These are phyloP conservation scores for Microbotryum silenes-acaulis DNA, from an alignment of 1,284 basidiomycete genomes.

Conservation along the genomic window DNA sequence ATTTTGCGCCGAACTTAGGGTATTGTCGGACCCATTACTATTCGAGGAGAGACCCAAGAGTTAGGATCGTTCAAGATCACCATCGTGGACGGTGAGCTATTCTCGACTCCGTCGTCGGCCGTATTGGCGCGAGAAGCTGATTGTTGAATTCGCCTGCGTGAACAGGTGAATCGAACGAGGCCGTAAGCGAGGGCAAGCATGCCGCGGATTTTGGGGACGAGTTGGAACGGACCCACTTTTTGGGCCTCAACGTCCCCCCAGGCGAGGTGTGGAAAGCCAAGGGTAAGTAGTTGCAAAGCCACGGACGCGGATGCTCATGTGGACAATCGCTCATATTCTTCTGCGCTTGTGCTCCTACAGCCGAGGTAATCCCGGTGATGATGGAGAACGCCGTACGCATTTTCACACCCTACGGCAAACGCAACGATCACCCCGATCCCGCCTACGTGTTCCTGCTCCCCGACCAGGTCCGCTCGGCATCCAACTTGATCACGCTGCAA, in stretches of 20 bases:
- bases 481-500: conserved; percentile 78
- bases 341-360: conserved; percentile 42
- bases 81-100: conserved; percentile 61
- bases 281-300: conserved; percentile 45
- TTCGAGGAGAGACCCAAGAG: conserved; percentile 64
- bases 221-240: conserved; percentile 63
- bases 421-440: conserved; percentile 56
- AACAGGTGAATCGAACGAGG: conserved; percentile 45
- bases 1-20: conserved; percentile 49
- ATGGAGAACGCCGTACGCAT: conserved; percentile 53
- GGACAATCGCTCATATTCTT: too few species aligned
- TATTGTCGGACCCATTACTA: conserved; percentile 56
- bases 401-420: conserved; percentile 50
- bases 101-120: too few species aligned
- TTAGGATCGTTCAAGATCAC: conserved; percentile 73
- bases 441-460: conserved; percentile 66
- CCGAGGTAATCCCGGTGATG: conserved; percentile 58
- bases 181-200: conserved; percentile 54
- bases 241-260: conserved; percentile 56
- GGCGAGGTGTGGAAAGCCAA: conserved; percentile 77
- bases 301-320: too few species aligned
- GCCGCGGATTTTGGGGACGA: conserved; percentile 55
- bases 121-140: too few species aligned
- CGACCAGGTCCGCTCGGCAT: conserved; percentile 60
- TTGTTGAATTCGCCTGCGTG: background rate